These are phyloP conservation scores for Rosa hybrid DNA, from an alignment of 331 rosid species.

Conservation along the genomic window DNA sequence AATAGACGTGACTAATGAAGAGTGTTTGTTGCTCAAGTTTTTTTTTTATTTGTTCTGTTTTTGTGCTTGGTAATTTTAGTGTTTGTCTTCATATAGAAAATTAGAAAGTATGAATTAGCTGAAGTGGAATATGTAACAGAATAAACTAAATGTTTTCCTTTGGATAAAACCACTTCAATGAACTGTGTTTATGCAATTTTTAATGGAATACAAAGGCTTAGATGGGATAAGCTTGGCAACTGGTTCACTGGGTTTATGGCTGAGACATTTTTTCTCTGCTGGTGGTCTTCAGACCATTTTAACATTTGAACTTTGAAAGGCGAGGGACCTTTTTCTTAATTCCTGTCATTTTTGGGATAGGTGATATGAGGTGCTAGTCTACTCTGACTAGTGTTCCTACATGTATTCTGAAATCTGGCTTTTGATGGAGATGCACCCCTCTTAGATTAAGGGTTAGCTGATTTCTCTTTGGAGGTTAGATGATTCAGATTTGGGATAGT, in stretches of 20 bases:
- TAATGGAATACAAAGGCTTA: background rate
- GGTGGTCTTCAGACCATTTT: background rate
- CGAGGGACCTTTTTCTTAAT: too few species aligned
- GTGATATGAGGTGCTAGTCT: background rate
- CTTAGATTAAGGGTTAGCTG: too few species aligned
- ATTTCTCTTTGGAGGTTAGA: too few species aligned
- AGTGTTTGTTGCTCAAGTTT: background rate
- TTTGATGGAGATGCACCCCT: background rate
- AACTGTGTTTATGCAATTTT: background rate
- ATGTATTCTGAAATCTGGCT: background rate
- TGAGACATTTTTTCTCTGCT: background rate
- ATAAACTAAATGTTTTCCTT: background rate
- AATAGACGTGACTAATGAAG: background rate
- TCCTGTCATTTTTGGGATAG: background rate
- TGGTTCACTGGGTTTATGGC: background rate
- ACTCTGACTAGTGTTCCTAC: background rate
- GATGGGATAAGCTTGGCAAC: background rate
- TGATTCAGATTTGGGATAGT: too few species aligned
- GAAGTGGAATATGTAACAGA: background rate
- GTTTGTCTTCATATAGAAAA: background rate
- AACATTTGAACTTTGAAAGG: too few species aligned
- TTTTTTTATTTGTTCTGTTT: background rate
- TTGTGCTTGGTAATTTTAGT: background rate
- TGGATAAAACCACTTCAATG: background rate
- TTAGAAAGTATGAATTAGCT: background rate